Conservation (phyloP, 2,329 filamentous ascomycete species). For the Aureobasidium sp. region DNA sequence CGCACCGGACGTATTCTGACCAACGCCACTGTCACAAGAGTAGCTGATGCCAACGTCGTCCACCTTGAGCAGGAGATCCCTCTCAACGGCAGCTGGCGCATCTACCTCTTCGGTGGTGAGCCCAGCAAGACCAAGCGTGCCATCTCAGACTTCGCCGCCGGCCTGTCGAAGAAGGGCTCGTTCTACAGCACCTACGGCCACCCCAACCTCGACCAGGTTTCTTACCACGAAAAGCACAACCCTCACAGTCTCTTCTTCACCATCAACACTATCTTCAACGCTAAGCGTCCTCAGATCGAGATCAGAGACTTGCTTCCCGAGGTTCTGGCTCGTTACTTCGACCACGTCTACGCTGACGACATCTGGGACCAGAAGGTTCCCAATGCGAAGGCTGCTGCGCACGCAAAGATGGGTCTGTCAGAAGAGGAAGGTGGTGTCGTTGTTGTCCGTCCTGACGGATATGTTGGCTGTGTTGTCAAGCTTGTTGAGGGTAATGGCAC, state of each 20-base stretch:
- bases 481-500: constrained; percentile 72
- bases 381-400: constrained; percentile 64
- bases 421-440: constrained; percentile 69
- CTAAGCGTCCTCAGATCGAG: constrained; percentile 61
- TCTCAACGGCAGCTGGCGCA: constrained; percentile 77
- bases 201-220: constrained; percentile 54
- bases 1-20: constrained; percentile 68
- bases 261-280: constrained; percentile 67
- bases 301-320: constrained; percentile 64
- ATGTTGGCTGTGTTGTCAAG: constrained; percentile 68
- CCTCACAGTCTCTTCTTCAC: constrained; percentile 80
- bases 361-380: constrained; percentile 64
- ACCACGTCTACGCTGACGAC: constrained; percentile 83
- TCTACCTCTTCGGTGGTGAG: constrained; percentile 78
- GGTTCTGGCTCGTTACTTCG: constrained; percentile 65
- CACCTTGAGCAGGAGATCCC: constrained; percentile 87
- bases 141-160: constrained; percentile 60
- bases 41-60: constrained; percentile 82
- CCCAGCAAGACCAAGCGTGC: constrained; percentile 54
- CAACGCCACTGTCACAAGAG: constrained; percentile 74
- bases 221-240: constrained; percentile 74
- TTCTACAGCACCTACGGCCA: constrained; percentile 65
- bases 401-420: constrained; percentile 79
- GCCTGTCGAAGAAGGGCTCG: constrained; percentile 58
- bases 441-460: constrained; percentile 79